Conservation (phyloP, 768 basidiomycete species). For the Macrolepiota fuliginosa region DNA sequence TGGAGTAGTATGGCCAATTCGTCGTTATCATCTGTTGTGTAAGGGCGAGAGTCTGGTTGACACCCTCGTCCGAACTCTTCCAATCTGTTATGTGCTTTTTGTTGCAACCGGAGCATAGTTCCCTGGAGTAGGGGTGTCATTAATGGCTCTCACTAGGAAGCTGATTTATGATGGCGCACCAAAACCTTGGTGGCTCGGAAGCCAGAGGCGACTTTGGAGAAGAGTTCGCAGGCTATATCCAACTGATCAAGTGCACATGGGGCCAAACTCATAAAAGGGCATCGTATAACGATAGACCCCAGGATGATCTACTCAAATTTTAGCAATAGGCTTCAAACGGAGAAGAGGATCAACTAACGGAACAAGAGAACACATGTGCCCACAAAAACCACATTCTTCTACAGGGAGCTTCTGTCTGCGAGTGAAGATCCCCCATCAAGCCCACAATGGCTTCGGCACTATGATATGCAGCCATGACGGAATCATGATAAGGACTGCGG, state of each 20-base stretch:
- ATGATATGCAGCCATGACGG: conserved; percentile 69
- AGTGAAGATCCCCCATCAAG: conserved; percentile 63
- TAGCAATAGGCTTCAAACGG: conserved; percentile 4
- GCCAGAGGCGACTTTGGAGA: conserved; percentile 62
- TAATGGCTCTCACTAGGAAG: background rate
- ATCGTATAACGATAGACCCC: conserved; percentile 75
- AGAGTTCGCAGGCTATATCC: conserved; percentile 72
- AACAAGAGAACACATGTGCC: conserved; percentile 63
- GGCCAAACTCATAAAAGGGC: conserved; percentile 74
- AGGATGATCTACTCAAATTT: conserved; percentile 50
- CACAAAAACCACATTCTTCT: too few relatives aligned
- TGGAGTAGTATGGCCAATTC: background rate
- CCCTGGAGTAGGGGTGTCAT: conserved; percentile 32
- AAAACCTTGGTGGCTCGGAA: conserved; percentile 64
- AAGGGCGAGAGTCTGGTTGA: conserved; percentile 21
- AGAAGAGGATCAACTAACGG: conserved; percentile 39
- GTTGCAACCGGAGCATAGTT: conserved; percentile 60
- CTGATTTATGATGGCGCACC: conserved; percentile 34
- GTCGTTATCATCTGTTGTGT: background rate
- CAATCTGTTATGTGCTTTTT: conserved; percentile 62
- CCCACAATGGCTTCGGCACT: conserved; percentile 69
- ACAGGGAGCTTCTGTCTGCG: conserved; percentile 59
- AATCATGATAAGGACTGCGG: conserved; percentile 67
- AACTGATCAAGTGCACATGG: conserved; percentile 70
- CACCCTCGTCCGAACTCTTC: conserved; percentile 57